Base-by-base conservation (phyloP, 129 eudicot species). In the Scalesia atractyloides region DNA sequence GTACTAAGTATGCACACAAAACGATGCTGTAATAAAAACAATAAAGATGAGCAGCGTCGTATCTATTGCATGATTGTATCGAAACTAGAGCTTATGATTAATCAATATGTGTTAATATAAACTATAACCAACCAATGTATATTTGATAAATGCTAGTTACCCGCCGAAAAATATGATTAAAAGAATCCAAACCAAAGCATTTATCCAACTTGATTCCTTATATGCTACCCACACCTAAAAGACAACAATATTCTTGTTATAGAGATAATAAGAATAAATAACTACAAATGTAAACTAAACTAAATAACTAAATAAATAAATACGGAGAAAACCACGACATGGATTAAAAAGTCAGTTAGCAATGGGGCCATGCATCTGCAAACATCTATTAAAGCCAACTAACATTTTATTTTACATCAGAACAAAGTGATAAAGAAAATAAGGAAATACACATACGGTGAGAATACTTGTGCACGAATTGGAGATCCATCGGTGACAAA, bases 181-280 rank as follows among this genome's bases (percentile, higher is more conserved):
- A 39, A 84, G 12, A 56, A 89, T 81, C 97, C 97, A 92, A 9
- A 85, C 17, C 30, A 85, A 43, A 41, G 89, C 80, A 62, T 70
- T 73, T 2, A 69, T 76, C 94, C 84, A 89, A 72, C 83, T 86
- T 56, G 96, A 61, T 75, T 92, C 97, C 79, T 92, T 92, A 75
- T 86, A 92, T 39, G 82, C 82, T 36, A 89, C 78, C 97, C 97
- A 92, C 33, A 92, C 91, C 97, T 92, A 86, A 59, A 16, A 80
- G 34, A 4, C 34, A 30, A 30, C 34, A 30, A 30, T 68, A 34
- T 33, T 34, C 9, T 10, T 65, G 34, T 41, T 65, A 24, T 10
- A n/a, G 53, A 11, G 18, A 17, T 65, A 24, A 65, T 2, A 26
- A 11, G 11, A 20, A 12, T 66, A 15, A 33, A 30, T 30, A 1